Base-by-base conservation (phyloP, 192 early-diverging fungal species). In the Chytriomyces sp. region DNA sequence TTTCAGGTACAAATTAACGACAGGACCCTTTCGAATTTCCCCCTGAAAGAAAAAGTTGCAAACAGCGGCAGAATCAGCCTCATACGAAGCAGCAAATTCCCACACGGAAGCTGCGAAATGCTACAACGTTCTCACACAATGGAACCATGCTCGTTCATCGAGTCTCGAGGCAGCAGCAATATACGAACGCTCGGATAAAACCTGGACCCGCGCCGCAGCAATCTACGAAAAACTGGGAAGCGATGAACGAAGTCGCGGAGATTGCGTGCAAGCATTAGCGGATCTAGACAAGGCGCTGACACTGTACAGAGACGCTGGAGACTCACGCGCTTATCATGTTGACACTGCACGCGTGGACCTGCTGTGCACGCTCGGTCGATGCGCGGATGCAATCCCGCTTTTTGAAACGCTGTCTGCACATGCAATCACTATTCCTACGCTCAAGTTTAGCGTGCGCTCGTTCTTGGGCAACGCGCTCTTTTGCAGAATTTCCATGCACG, bases 41-140 rank as follows among this genome's bases (percentile, higher is more conserved):
- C 35, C 35, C 35, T 35, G 35, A 35, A 35, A 35, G 4, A 0
- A 35, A 35, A 35, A 35, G 35, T 35, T 35, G 2, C 35, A 35
- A 35, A 35, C 35, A 35, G 35, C 43, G 24, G 46, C 67, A 46
- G 44, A 46, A 20, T 18, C 16, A 18, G 23, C 45, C 18, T 43
- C 13, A 35, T 48, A 65, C 6, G 63, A 75, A 45, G 45, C 62
- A 1, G 73, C 62, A 64, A 66, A 66, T 8, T 18, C 61, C 8
- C 47, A 64, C 45, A n/a, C n/a, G 26, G 73, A 75, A 66, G 73
- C 73, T 43, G 73, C 73, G 10, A 75, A 75, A 50, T 75, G 73
- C 64, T 65, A 66, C 64, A 50, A 18, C 13, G 64, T 75, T 10
- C 64, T 75, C 23, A 75, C 47, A 43, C 73, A 75, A 47, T n/a